Evolutionary conservation across 306 rosid species (phyloP).

Genomic region (Macrotyloma uniflorum): DNA sequence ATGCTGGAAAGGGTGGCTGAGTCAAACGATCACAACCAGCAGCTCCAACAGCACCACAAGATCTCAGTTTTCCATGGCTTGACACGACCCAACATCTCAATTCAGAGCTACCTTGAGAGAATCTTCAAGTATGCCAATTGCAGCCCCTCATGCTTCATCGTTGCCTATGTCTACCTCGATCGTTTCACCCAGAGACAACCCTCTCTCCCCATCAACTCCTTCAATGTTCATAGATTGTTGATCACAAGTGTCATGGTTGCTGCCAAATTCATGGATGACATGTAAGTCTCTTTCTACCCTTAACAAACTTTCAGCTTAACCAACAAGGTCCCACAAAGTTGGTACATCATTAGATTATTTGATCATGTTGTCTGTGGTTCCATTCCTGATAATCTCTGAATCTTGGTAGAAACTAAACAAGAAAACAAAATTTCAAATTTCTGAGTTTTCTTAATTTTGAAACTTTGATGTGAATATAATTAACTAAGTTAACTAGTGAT

Average conservation of each 20-base stretch:
- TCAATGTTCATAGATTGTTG: constrained; percentile 81
- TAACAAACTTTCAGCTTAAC: neutral
- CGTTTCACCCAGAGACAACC: constrained; percentile 83
- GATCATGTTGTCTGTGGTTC: no score
- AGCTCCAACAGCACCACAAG: constrained; percentile 58
- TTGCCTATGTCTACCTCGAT: constrained; percentile 92
- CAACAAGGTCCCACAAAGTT: no score
- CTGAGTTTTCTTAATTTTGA: neutral
- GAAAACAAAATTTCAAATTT: neutral
- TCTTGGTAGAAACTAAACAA: no score
- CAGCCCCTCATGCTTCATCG: constrained; percentile 82
- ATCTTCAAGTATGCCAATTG: constrained; percentile 96
- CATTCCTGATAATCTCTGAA: no score
- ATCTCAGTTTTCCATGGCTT: constrained; percentile 86
- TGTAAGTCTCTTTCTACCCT: constrained; percentile 54
- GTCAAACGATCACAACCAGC: constrained; percentile 62
- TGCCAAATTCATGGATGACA: constrained; percentile 96
- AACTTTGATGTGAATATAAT: neutral
- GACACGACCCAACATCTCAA: constrained; percentile 72
- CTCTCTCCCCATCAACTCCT: constrained; percentile 73
- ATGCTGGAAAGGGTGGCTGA: constrained; percentile 80
- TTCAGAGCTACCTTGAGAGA: constrained; percentile 81
- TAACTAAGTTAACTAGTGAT: neutral
- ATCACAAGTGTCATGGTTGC: constrained; percentile 95
- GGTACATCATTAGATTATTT: no score